Base-by-base conservation (phyloP, 2,329 filamentous ascomycete species). In the Tolypocladium tundrense region DNA sequence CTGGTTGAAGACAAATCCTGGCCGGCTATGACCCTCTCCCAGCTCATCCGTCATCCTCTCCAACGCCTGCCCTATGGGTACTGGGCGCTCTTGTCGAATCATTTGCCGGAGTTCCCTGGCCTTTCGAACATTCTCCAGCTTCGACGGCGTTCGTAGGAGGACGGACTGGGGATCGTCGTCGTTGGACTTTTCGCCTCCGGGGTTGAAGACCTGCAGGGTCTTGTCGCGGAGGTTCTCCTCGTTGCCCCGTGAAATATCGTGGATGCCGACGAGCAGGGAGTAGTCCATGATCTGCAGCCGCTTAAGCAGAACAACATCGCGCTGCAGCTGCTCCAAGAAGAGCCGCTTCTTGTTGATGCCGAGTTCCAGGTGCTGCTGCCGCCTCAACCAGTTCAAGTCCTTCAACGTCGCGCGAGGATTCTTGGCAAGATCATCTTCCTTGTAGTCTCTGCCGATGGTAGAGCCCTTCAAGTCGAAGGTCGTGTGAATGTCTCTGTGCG, bases 391-490 rank as follows among this genome's bases (percentile, higher is more conserved):
- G 73, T 99, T 99, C 59, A 99, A 79, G 71, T 99, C 94, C 72
- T 99, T 99, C 68, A 97, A 73, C 0, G 94, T 97, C 9, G 93
- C 94, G 56, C 93, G 82, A 0, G 94, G 93, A 68, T 99, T 97
- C 67, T 87, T 86, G 63, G 88, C 88, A 55, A 97, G 75, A 59
- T 95, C 87, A 53, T 96, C 90, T 71, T 97, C 94, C 66, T 79
- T 88, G 71, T 94, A 93, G 71, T 97, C 91, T 69, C 94, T 85
- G 16, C 94, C 94, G 64, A 97, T 85, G 0, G 93, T 97, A 8
- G 94, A 97, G 10, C 94, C 94, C 75, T 99, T 99, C 65, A 99
- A 74, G 72, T 99, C 94, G 68, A 96, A 99, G 3, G 92, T 99
- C 68, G 91, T 86, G 75, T 99, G 94, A 60, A 99, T 97, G 72